phyloP scores from a whole-genome alignment of 2,329 filamentous ascomycete genomes.

The Arthrobotrys megalospora region DNA sequence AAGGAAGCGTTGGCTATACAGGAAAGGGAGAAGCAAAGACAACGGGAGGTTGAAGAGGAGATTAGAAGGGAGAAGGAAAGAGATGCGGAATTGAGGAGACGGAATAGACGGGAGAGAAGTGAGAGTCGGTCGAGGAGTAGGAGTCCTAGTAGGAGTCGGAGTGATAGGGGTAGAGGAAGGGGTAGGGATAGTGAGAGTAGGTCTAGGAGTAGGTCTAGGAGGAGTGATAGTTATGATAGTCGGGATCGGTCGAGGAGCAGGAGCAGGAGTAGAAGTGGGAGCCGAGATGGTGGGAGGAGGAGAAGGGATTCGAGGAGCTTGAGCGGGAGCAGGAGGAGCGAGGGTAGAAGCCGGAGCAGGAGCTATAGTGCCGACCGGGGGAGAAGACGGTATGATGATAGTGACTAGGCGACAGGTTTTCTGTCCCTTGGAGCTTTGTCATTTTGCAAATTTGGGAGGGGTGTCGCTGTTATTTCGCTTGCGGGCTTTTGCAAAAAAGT shows the following conservation, averaged over 20 bases:
- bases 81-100: conserved; percentile 42
- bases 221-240: conserved; percentile 37
- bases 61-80: conserved; percentile 63
- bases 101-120: conserved; percentile 50
- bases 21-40: conserved; percentile 67
- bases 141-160: conserved; percentile 45
- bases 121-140: conserved; percentile 44
- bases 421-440: not conserved
- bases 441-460: too few species aligned
- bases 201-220: conserved; percentile 40
- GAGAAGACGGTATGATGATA: conserved; percentile 52
- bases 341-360: conserved; percentile 39
- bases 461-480: not conserved
- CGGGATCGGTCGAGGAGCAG: conserved; percentile 17
- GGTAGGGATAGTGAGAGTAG: conserved; percentile 30
- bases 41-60: conserved; percentile 59
- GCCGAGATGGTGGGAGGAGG: conserved; percentile 27
- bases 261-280: conserved; percentile 6
- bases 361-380: conserved; percentile 51
- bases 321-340: conserved; percentile 31
- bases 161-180: conserved; percentile 18
- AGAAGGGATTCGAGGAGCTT: conserved; percentile 44
- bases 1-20: conserved; percentile 61
- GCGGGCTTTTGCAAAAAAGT: not conserved
- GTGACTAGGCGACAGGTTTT: conserved; percentile 18